Evolutionary conservation across 495 filamentous ascomycete species (phyloP).

Genomic region (Aspergillus ellipticus): DNA sequence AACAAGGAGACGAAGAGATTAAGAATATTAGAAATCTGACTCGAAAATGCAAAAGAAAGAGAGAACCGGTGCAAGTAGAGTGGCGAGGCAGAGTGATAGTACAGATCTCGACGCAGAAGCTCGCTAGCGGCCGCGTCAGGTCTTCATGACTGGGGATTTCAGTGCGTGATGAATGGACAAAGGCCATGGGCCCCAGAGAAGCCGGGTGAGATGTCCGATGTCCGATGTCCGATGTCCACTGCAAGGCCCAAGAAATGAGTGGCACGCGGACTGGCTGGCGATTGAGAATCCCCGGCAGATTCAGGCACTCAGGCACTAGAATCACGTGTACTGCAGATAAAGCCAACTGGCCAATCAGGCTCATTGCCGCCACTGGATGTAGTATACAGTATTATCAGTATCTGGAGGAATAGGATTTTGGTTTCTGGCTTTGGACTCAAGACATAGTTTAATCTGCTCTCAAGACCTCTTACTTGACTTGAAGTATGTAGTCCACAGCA

Average conservation of each 20-base stretch:
- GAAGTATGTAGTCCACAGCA: no score
- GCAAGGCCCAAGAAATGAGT: no score
- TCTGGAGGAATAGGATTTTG: no score
- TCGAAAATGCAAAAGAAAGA: not conserved
- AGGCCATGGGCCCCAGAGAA: no score
- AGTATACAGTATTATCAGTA: no score
- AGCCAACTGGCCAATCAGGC: not conserved
- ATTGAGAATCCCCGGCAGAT: not conserved
- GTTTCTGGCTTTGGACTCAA: no score
- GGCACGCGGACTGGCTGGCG: no score
- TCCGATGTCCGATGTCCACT: no score
- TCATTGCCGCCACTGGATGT: no score
- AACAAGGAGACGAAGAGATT: not conserved
- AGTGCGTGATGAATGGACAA: not conserved
- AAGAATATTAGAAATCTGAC: not conserved
- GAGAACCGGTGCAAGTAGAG: not conserved
- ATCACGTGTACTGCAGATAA: not conserved
- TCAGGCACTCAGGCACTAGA: not conserved
- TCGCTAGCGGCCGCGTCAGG: not conserved
- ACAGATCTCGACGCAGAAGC: not conserved
- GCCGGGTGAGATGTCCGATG: no score
- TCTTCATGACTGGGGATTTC: not conserved
- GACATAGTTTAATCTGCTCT: no score
- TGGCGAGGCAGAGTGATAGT: not conserved
- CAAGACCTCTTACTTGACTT: no score